Evolutionary conservation across 2,329 filamentous ascomycete genomes (phyloP).

Genomic region (Podosphaera xanthii): DNA sequence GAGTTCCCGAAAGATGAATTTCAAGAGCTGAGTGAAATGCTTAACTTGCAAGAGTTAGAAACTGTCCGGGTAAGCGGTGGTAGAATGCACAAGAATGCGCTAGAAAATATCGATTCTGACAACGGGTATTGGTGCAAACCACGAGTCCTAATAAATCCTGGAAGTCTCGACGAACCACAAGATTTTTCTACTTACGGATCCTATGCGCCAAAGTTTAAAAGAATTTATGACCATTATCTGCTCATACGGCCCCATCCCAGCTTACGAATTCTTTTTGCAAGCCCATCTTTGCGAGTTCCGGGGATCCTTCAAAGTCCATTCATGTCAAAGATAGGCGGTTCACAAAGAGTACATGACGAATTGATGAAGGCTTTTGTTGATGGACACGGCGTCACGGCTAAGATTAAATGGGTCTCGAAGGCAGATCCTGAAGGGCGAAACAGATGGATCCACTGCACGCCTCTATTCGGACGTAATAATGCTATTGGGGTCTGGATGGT

Average conservation of each 20-base stretch:
- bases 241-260: conserved; percentile 42
- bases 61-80: conserved; percentile 40
- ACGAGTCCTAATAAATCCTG: conserved; percentile 20
- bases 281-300: conserved; percentile 40
- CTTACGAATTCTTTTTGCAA: conserved; percentile 45
- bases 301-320: conserved; percentile 41
- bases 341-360: conserved; percentile 23
- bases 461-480: conserved; percentile 41
- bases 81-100: conserved; percentile 29
- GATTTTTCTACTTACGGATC: conserved; percentile 1
- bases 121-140: conserved; percentile 19
- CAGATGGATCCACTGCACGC: conserved; percentile 60
- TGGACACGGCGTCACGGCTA: conserved; percentile 50
- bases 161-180: conserved; percentile 8
- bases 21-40: conserved; percentile 22
- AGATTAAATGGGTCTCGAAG: conserved; percentile 43
- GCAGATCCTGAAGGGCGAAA: conserved; percentile 29
- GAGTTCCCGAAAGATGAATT: background rate
- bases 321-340: conserved; percentile 29
- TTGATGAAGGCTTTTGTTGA: conserved; percentile 36
- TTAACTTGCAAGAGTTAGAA: conserved; percentile 43
- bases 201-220: conserved; percentile 15
- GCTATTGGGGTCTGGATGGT: conserved; percentile 61
- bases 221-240: conserved; percentile 34
- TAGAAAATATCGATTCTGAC: conserved; percentile 22